These are phyloP conservation scores for Leptographium flavum DNA, from an alignment of 2,329 filamentous ascomycete species.

Conservation along the genomic window DNA sequence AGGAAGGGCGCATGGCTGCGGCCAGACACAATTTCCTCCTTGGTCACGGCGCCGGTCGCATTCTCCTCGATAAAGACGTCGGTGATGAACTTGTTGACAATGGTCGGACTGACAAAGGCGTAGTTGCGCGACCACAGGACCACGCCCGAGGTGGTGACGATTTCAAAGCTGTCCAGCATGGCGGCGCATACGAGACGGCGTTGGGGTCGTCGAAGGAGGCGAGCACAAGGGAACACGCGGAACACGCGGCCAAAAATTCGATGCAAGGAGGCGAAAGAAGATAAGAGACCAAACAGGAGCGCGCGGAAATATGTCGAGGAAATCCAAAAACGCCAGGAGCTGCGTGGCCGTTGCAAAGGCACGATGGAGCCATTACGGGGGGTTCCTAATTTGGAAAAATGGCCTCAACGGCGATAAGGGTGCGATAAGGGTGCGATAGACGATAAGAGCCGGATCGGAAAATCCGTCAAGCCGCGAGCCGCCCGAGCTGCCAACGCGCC, in stretches of 20 bases:
- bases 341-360: too few species aligned
- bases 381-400: too few species aligned
- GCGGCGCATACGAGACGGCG: slow-evolving; percentile 7
- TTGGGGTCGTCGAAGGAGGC: background rate
- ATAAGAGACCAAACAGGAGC: background rate
- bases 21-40: slow-evolving; percentile 44
- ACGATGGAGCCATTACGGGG: too few species aligned
- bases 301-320: too few species aligned
- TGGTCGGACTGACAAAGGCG: slow-evolving; percentile 59
- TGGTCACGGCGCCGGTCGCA: slow-evolving; percentile 40
- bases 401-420: background rate
- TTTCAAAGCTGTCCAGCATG: slow-evolving; percentile 96
- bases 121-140: slow-evolving; percentile 92
- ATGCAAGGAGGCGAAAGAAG: too few species aligned
- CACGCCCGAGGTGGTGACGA: slow-evolving; percentile 87
- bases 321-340: too few species aligned
- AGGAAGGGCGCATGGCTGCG: slow-evolving; percentile 54
- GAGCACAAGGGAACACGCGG: background rate
- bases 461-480: background rate
- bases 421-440: background rate
- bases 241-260: too few species aligned
- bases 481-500: too few species aligned
- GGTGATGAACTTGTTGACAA: slow-evolving; percentile 89
- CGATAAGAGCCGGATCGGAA: background rate
- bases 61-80: slow-evolving; percentile 98